phyloP scores from a whole-genome alignment of 2,329 filamentous ascomycete species.

The Cercospora canescens region DNA sequence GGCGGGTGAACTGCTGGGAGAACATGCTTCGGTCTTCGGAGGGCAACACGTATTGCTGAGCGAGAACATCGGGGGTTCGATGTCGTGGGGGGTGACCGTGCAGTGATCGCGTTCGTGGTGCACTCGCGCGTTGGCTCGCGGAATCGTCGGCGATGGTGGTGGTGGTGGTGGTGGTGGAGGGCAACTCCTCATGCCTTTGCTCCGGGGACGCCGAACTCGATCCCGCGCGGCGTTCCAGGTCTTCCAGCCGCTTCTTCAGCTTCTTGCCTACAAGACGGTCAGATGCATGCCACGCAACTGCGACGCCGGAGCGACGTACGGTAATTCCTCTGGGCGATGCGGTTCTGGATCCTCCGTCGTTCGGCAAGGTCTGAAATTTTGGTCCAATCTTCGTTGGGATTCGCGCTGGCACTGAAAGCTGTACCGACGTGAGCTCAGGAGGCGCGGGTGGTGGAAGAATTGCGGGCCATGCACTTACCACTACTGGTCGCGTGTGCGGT shows the following conservation, averaged over 20 bases:
- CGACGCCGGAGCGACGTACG: conserved; percentile 51
- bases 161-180: conserved; percentile 37
- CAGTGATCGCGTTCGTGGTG: conserved; percentile 29
- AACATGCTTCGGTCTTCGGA: conserved; percentile 67
- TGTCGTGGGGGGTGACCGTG: conserved; percentile 25
- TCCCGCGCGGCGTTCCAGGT: conserved; percentile 76
- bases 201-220: conserved; percentile 61
- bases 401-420: conserved; percentile 86
- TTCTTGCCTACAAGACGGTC: conserved; percentile 69
- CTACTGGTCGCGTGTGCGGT: conserved; percentile 79
- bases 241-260: conserved; percentile 85
- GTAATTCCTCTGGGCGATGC: conserved; percentile 97
- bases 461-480: conserved; percentile 39
- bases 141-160: conserved; percentile 21
- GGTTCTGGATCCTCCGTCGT: conserved; percentile 90
- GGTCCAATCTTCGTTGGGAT: conserved; percentile 97
- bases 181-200: conserved; percentile 56
- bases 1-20: conserved; percentile 64
- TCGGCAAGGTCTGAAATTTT: conserved; percentile 98
- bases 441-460: background rate
- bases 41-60: conserved; percentile 34
- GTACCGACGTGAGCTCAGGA: background rate
- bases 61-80: conserved; percentile 30
- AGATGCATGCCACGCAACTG: conserved; percentile 16
- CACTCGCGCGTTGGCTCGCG: background rate